These are phyloP conservation scores for Priceomyces fermenticarens DNA, from an alignment of 805 yeast genomes.

Conservation along the genomic window DNA sequence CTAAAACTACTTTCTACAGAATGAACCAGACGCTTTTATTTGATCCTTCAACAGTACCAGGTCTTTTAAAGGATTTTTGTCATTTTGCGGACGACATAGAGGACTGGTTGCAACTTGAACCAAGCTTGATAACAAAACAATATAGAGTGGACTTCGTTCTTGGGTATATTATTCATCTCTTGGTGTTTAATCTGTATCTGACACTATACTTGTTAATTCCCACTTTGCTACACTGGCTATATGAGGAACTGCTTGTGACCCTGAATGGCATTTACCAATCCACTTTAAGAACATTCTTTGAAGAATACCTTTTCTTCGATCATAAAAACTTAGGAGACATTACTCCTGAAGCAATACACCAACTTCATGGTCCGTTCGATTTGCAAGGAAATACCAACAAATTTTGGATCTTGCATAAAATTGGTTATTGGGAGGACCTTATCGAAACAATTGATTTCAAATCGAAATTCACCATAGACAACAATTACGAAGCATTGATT, in stretches of 20 bases:
- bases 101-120: conserved; percentile 35
- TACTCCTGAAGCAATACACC: conserved; percentile 8
- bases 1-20: conserved; percentile 31
- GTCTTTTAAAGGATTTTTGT: conserved; percentile 15
- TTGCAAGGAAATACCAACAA: conserved; percentile 6
- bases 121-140: conserved; percentile 15
- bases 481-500: conserved; percentile 19
- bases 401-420: conserved; percentile 25
- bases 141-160: conserved; percentile 24
- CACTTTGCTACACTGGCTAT: conserved; percentile 35
- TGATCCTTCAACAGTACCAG: conserved; percentile 25
- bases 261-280: conserved; percentile 3
- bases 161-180: conserved; percentile 33
- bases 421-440: conserved; percentile 30
- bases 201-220: conserved; percentile 32
- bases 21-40: conserved; percentile 27
- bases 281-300: conserved; percentile 15
- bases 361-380: conserved; percentile 12
- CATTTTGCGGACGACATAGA: conserved; percentile 33
- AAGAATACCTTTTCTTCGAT: conserved; percentile 22
- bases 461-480: conserved; percentile 4
- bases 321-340: conserved; percentile 11
- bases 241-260: conserved; percentile 18
- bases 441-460: conserved; percentile 10
- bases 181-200: conserved; percentile 32